Evolutionary conservation across 2,329 filamentous ascomycete species (phyloP), one percentile per base, ranked within the genome.

Genomic region (Coleophoma cylindrospora): DNA sequence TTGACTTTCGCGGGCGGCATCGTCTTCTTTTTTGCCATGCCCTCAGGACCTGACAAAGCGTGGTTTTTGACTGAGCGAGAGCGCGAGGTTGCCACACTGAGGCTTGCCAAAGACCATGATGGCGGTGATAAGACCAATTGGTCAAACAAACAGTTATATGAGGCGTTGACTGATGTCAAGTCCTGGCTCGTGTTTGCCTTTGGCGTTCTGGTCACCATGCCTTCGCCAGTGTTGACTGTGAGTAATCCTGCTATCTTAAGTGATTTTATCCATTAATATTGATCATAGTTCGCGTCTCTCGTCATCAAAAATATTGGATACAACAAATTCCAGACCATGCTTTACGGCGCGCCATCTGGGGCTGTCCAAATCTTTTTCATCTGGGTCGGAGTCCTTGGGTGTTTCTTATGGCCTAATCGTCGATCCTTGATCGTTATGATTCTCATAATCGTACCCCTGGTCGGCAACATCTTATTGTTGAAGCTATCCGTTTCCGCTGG

Each of bases 231-330:
- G 0, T 51, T 75, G 7, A 74, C 70, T 1, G 66, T 68, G 50
- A 50, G 58, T 54, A 21, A 33, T 14, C 9, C 3, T 38, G 17
- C 36, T 22, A 11, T 33, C 34, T 34, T 11, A n/a, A 10, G 6
- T 15, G 10, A 40, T 19, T 9, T 3, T 2, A n/a, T 9, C 3
- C 48, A 32, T 21, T 47, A 57, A 48, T 56, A 38, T 36, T 12
- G 3, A 40, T 19, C n/a, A 9, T 47, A 72, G 60, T 78, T 78
- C 52, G 72, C 74, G 1, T 74, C 72, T 0, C 66, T 77, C 5
- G 70, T 78, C 17, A 78, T 78, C 58, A 70, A 72, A 41, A 65
- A 62, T 11, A 66, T 76, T 6, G 72, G 73, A 1, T 75, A 74
- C 58, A 61, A 65, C 40, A 65, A 69, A 15, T 68, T 66, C 14